Evolutionary conservation across 208 protist species (phyloP).

Genomic region (Vickermania spadyakhi): DNA sequence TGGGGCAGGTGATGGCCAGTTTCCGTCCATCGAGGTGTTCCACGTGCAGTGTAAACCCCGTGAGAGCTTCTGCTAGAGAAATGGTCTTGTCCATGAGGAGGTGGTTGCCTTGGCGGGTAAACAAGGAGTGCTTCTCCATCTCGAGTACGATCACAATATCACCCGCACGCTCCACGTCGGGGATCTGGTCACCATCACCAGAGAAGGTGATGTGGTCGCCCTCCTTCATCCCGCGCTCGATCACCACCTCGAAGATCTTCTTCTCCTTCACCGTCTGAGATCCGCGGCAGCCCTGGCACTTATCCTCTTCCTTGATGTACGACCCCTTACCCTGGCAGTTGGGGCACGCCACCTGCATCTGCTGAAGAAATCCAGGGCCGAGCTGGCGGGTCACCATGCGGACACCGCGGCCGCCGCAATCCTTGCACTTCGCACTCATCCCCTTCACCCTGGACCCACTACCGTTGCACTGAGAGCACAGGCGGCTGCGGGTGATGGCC

Average conservation of each 20-base stretch:
- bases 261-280: conserved; percentile 93
- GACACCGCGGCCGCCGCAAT: conserved; percentile 92
- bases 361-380: conserved; percentile 96
- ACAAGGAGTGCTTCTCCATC: conserved; percentile 92
- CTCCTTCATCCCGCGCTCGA: conserved; percentile 96
- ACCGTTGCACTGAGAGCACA: conserved; percentile 84
- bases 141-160: conserved; percentile 98
- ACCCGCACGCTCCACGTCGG: conserved; percentile 88
- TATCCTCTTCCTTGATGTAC: conserved; percentile 88
- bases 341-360: conserved; percentile 92
- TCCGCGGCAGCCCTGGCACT: conserved; percentile 92
- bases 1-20: conserved; percentile 55
- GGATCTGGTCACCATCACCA: conserved; percentile 95
- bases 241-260: conserved; percentile 96
- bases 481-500: conserved; percentile 84
- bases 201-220: conserved; percentile 94
- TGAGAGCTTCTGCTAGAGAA: conserved; percentile 93
- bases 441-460: conserved; percentile 70
- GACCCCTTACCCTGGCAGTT: conserved; percentile 92
- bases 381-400: conserved; percentile 90
- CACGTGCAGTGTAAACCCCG: conserved; percentile 84
- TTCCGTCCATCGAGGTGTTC: conserved; percentile 89
- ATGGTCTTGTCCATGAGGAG: conserved; percentile 90
- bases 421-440: conserved; percentile 77
- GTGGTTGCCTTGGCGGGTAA: conserved; percentile 93